Evolutionary conservation across 805 yeast species (phyloP).

Genomic region (Pichia nakasei): DNA sequence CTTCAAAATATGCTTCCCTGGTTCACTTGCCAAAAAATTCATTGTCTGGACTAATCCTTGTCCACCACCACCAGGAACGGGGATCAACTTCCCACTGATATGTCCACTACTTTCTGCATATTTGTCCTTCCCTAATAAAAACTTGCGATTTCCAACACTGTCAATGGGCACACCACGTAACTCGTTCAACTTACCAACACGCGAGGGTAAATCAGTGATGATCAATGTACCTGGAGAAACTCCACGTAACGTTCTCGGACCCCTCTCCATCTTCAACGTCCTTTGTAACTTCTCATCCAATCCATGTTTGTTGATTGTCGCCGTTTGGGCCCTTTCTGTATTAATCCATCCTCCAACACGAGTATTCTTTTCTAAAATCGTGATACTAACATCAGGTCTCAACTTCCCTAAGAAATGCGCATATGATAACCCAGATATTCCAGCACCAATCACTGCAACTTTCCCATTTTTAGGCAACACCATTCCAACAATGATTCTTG

Average conservation of each 20-base stretch:
- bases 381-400: constrained; percentile 69
- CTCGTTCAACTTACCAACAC: constrained; percentile 39
- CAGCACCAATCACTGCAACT: constrained; percentile 79
- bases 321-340: constrained; percentile 13
- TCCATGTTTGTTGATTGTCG: background rate
- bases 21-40: constrained; percentile 21
- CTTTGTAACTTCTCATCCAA: background rate
- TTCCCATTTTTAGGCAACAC: constrained; percentile 22
- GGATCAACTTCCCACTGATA: constrained; percentile 35
- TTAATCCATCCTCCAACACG: constrained; percentile 77
- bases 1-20: constrained; percentile 11
- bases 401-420: constrained; percentile 57
- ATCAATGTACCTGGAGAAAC: constrained; percentile 68
- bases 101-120: constrained; percentile 18
- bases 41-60: constrained; percentile 20
- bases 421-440: constrained; percentile 76
- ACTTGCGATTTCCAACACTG: constrained; percentile 66
- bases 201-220: constrained; percentile 49
- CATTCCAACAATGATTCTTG: background rate
- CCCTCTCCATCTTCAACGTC: constrained; percentile 50
- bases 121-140: constrained; percentile 31
- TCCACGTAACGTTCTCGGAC: constrained; percentile 87
- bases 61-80: constrained; percentile 37
- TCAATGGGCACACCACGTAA: constrained; percentile 49
- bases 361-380: constrained; percentile 46